These are phyloP conservation scores for Tulasnella calospora DNA, from an alignment of 768 basidiomycete genomes.

Conservation along the genomic window DNA sequence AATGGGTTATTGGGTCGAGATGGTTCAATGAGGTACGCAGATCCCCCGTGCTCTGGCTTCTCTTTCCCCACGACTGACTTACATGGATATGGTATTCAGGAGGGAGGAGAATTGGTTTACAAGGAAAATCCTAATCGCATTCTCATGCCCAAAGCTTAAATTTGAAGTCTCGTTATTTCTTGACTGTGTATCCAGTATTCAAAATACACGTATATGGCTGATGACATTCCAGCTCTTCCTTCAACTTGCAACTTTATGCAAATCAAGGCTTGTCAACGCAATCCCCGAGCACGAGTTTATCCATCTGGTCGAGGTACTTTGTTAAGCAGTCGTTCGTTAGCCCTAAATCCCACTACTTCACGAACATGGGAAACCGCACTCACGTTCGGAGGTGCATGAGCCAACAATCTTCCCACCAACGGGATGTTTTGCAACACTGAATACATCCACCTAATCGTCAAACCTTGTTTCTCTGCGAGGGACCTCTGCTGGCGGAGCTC, in stretches of 20 bases:
- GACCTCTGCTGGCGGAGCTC: neutral
- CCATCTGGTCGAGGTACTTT: constrained; percentile 6
- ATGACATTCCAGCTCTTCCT: neutral
- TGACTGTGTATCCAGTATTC: neutral
- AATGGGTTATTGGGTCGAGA: neutral
- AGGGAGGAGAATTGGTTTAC: neutral
- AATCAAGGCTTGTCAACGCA: neutral
- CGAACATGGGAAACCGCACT: neutral
- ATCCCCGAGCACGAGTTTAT: neutral
- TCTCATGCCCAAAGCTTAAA: neutral
- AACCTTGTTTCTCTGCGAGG: neutral
- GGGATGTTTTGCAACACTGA: constrained; percentile 24
- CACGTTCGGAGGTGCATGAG: constrained; percentile 20
- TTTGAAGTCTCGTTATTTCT: neutral
- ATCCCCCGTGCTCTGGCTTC: neutral
- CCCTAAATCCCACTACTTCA: no score
- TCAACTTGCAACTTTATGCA: neutral
- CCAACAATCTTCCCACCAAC: constrained; percentile 22
- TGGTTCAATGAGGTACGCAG: neutral
- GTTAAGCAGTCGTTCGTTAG: neutral
- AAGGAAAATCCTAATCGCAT: neutral
- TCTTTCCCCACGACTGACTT: neutral
- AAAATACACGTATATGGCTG: neutral
- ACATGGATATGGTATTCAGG: neutral
- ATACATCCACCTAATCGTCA: neutral